phyloP scores from a whole-genome alignment of 2,329 filamentous ascomycete genomes.

The Diaporthe vexans region DNA sequence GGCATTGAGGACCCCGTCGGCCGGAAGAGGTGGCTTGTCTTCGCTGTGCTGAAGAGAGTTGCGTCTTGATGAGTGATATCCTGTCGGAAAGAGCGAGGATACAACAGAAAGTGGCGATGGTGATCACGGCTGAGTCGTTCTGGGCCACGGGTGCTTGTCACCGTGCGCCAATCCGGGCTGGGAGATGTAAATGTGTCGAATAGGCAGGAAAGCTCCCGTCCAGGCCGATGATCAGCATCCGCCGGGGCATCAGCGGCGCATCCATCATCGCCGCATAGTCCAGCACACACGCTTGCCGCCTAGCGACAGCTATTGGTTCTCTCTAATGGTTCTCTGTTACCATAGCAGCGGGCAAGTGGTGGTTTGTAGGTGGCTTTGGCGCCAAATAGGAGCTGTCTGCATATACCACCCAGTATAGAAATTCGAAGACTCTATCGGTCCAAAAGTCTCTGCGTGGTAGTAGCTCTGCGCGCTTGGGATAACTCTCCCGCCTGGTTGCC shows the following conservation, averaged over 20 bases:
- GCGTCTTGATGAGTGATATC: neutral
- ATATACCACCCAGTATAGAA: neutral
- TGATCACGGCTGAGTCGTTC: no score
- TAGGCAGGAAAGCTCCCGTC: neutral
- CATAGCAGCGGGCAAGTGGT: neutral
- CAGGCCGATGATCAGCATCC: neutral
- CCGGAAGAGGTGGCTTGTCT: slow-evolving; percentile 79
- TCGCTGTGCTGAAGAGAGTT: slow-evolving; percentile 65
- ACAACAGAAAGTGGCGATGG: neutral
- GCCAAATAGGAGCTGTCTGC: neutral
- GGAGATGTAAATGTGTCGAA: neutral
- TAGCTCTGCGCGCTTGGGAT: neutral
- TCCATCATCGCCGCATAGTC: neutral
- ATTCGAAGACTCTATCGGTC: neutral
- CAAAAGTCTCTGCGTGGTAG: neutral
- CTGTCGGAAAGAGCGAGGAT: neutral
- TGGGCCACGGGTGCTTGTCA: neutral
- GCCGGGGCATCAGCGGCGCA: neutral
- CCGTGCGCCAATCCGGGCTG: neutral
- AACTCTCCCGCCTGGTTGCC: slow-evolving; percentile 20
- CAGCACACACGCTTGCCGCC: neutral
- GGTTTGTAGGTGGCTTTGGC: neutral
- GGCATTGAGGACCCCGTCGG: slow-evolving; percentile 72
- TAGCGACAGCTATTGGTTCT: neutral
- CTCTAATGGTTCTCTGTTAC: neutral